Conservation (phyloP, 164 flowering plant species). For the Chimonanthus salicifolius region DNA sequence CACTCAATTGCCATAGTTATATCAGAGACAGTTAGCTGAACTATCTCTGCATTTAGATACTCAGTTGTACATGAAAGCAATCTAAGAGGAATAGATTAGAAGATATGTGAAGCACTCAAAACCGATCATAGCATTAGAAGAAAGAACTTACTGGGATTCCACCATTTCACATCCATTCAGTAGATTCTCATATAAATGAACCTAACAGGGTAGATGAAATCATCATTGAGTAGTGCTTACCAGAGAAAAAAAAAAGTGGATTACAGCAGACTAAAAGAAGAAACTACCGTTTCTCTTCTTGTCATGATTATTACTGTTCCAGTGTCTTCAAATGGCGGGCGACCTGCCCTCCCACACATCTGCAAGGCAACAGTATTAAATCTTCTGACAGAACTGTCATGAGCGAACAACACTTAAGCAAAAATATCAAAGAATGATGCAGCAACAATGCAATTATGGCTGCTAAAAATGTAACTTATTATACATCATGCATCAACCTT, state of each 20-base stretch:
- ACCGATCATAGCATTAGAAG: not conserved
- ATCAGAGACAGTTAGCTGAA: slow-evolving; percentile 81
- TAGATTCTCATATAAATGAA: slow-evolving; percentile 93
- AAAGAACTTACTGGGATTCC: slow-evolving; percentile 78
- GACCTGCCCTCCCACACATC: slow-evolving; percentile 99
- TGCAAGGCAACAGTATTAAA: slow-evolving; percentile 18
- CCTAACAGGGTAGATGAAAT: slow-evolving; percentile 36
- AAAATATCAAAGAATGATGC: no score
- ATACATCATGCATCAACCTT: no score
- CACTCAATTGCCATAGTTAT: slow-evolving; percentile 89
- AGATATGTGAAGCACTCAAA: slow-evolving; percentile 4
- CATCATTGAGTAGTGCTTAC: slow-evolving; percentile 1
- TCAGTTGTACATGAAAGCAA: slow-evolving; percentile 83
- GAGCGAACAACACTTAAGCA: not conserved
- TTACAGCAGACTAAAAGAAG: not conserved
- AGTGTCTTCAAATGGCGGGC: slow-evolving; percentile 97
- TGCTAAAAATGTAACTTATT: no score
- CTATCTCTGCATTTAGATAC: slow-evolving; percentile 97
- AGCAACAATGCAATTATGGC: no score
- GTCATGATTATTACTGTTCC: slow-evolving; percentile 96
- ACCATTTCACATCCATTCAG: slow-evolving; percentile 92
- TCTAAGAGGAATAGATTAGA: slow-evolving; percentile 28
- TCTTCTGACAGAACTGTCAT: not conserved
- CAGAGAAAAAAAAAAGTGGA: not conserved
- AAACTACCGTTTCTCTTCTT: slow-evolving; percentile 77